A percentile compares a stretch with the other conserved stretches of the same genome.
Evolutionary conservation across 2,329 filamentous ascomycete species (phyloP).

Genomic region (Ramichloridium luteum): DNA sequence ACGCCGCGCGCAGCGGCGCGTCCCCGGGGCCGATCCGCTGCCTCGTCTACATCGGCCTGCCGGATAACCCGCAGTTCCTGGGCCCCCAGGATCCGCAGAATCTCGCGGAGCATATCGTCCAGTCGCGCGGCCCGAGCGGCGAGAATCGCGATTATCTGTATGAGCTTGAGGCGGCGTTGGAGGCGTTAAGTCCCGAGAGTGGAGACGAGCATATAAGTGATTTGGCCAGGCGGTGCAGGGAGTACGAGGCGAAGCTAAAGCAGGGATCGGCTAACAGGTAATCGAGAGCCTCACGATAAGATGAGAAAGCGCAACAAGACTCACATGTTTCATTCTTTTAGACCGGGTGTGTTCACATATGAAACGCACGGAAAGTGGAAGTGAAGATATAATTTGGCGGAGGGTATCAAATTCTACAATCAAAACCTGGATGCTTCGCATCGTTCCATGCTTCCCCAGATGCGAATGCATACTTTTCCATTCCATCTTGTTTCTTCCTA

Average conservation of each 20-base stretch:
- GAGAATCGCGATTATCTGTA: slow-evolving; percentile 84
- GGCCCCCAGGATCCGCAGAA: slow-evolving; percentile 66
- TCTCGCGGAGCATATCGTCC: slow-evolving; percentile 69
- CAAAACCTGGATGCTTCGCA: no score
- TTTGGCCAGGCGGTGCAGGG: slow-evolving; percentile 59
- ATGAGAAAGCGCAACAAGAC: neutral
- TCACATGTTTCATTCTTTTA: no score
- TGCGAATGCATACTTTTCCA: no score
- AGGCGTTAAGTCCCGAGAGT: slow-evolving; percentile 60
- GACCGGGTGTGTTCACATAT: no score
- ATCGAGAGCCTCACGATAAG: neutral
- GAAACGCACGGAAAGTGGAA: no score
- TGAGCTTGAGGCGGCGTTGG: slow-evolving; percentile 62
- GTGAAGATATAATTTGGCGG: no score
- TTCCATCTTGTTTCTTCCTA: no score
- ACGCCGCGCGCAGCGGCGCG: slow-evolving; percentile 6
- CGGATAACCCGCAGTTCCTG: slow-evolving; percentile 83
- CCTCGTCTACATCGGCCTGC: slow-evolving; percentile 89
- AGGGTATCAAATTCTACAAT: no score
- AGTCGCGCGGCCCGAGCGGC: slow-evolving; percentile 70
- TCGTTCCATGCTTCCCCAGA: no score
- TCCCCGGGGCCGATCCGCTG: slow-evolving; percentile 36
- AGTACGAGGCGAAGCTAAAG: slow-evolving; percentile 38
- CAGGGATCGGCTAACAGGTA: slow-evolving; percentile 1
- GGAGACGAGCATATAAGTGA: slow-evolving; percentile 77